A percentile compares a stretch with the other conserved stretches of the same genome.
Conservation (phyloP, 805 yeast genomes). For the Wickerhamomyces subpelliculosus region DNA sequence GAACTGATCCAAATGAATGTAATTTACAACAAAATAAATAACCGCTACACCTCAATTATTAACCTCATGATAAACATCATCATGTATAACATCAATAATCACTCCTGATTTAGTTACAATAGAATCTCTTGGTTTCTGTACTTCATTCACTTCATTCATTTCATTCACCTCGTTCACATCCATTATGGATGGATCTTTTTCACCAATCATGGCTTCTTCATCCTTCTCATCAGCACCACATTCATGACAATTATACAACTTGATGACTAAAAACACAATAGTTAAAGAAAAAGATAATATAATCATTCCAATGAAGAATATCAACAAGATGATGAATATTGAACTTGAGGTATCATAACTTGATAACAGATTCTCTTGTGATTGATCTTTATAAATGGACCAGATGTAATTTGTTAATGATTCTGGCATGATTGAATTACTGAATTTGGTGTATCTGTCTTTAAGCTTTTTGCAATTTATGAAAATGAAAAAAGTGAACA, state of each 20-base stretch:
- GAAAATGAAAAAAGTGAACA: no score
- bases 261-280: slow-evolving; percentile 8
- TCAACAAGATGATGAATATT: slow-evolving; percentile 7
- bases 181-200: neutral
- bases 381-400: slow-evolving; percentile 7
- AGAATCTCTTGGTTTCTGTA: no score
- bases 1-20: neutral
- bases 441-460: no score
- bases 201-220: neutral
- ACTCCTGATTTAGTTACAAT: no score
- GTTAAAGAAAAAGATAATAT: slow-evolving; percentile 10
- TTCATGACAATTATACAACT: slow-evolving; percentile 13
- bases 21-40: neutral
- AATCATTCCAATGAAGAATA: slow-evolving; percentile 10
- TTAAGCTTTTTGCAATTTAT: no score
- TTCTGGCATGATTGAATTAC: no score
- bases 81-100: neutral
- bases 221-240: slow-evolving; percentile 2
- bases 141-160: no score
- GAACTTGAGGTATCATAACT: slow-evolving; percentile 10
- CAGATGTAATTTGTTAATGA: slow-evolving; percentile 7
- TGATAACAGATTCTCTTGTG: slow-evolving; percentile 12
- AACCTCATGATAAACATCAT: slow-evolving; percentile 1
- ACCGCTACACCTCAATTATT: neutral
- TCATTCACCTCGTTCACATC: neutral